These are phyloP conservation scores for Biscogniauxia marginata DNA, from an alignment of 2,329 filamentous ascomycete species.

Conservation along the genomic window DNA sequence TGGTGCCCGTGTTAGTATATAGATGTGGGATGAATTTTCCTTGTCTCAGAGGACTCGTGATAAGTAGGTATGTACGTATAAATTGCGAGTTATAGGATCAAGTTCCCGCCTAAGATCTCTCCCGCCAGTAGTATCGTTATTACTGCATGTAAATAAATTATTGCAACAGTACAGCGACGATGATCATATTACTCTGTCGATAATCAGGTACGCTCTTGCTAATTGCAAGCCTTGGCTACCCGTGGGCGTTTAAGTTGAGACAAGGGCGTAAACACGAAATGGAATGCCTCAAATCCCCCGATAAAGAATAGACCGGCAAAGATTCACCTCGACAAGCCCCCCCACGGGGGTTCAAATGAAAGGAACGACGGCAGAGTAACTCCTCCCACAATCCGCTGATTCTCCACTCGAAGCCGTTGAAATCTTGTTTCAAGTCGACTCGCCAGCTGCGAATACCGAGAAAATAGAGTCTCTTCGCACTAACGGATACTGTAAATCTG, in stretches of 20 bases:
- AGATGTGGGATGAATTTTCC: not conserved
- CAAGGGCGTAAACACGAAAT: not conserved
- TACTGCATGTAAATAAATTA: not conserved
- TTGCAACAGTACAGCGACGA: not conserved
- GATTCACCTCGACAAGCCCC: not conserved
- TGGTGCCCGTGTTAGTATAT: slow-evolving; percentile 4
- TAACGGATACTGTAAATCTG: not conserved
- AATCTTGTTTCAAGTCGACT: slow-evolving; percentile 1
- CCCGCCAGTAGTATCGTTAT: not conserved
- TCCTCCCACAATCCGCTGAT: not conserved
- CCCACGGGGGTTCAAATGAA: not conserved
- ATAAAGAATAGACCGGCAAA: not conserved
- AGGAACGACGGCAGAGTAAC: not conserved
- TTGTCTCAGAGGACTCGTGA: slow-evolving; percentile 13
- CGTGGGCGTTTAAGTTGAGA: not conserved
- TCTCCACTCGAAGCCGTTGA: not conserved
- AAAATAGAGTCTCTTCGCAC: too few species aligned
- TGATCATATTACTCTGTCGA: not conserved
- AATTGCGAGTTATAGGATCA: not conserved
- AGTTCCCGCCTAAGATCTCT: not conserved
- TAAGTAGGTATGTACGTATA: slow-evolving; percentile 10
- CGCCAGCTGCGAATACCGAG: not conserved
- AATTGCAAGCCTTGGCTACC: not conserved
- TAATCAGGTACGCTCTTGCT: not conserved
- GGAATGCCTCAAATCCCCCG: not conserved